phyloP scores from a whole-genome alignment of 2,329 filamentous ascomycete genomes.

The Fusarium tuaranense region DNA sequence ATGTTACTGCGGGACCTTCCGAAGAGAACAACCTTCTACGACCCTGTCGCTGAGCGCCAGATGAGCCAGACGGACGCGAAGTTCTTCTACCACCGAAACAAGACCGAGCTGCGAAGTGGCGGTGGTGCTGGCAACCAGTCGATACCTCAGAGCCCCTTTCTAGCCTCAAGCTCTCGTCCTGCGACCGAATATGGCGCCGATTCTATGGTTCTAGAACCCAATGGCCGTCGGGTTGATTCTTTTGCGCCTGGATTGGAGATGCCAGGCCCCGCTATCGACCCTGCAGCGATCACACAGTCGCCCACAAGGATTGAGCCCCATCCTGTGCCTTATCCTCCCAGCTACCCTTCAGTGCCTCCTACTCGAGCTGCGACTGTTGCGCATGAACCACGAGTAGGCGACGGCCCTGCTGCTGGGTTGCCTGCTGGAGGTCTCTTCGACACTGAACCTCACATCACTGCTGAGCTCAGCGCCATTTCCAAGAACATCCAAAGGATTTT shows the following conservation, averaged over 20 bases:
- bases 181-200: constrained; percentile 53
- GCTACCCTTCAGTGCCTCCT: constrained; percentile 14
- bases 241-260: constrained; percentile 55
- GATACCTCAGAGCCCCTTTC: constrained; percentile 61
- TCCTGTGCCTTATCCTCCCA: constrained; percentile 5
- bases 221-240: constrained; percentile 36
- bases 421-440: constrained; percentile 68
- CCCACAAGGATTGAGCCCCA: constrained; percentile 26
- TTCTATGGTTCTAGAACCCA: constrained; percentile 48
- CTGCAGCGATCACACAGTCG: constrained; percentile 17
- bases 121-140: constrained; percentile 54
- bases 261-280: constrained; percentile 31
- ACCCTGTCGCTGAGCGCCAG: constrained; percentile 92
- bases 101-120: constrained; percentile 66
- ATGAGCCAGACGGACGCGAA: constrained; percentile 96
- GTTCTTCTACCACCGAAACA: constrained; percentile 93
- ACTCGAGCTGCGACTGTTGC: constrained; percentile 14
- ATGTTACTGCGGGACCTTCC: constrained; percentile 72
- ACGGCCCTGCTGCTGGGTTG: constrained; percentile 38
- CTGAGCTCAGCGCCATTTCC: constrained; percentile 88
- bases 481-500: constrained; percentile 91
- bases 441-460: constrained; percentile 82
- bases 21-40: constrained; percentile 87
- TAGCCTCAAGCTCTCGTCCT: constrained; percentile 51
- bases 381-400: constrained; percentile 25